phyloP scores from a whole-genome alignment of 495 filamentous ascomycete genomes.

The Lasiosphaeria miniovina region DNA sequence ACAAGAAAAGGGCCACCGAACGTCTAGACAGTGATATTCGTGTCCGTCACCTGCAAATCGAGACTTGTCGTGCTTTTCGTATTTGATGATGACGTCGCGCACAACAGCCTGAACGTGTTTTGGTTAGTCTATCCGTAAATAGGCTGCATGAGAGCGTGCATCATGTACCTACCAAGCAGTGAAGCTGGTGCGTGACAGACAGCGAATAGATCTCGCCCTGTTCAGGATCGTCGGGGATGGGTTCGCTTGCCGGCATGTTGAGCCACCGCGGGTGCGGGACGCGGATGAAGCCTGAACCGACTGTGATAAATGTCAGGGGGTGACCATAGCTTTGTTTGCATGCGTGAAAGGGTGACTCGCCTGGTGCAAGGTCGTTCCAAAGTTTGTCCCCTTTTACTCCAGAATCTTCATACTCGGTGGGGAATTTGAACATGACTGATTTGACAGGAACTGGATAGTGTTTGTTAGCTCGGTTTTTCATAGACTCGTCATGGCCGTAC shows the following conservation, averaged over 20 bases:
- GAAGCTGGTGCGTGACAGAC: constrained; percentile 30
- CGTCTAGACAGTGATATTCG: constrained; percentile 34
- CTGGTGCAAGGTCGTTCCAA: constrained; percentile 30
- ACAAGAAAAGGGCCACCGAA: constrained; percentile 10
- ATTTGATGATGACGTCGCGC: constrained; percentile 30
- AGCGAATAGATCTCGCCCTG: constrained; percentile 28
- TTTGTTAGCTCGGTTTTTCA: background rate
- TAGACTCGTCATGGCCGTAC: background rate
- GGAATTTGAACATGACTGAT: constrained; percentile 23
- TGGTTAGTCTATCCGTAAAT: background rate
- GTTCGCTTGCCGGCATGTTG: constrained; percentile 27
- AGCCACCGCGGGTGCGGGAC: constrained; percentile 25
- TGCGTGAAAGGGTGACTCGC: constrained; percentile 10
- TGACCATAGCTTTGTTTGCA: background rate
- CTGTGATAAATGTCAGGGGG: constrained; percentile 12
- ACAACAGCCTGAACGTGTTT: constrained; percentile 12
- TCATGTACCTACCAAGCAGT: constrained; percentile 19
- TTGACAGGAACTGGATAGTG: constrained; percentile 11
- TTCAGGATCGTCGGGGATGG: constrained; percentile 15
- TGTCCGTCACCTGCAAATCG: constrained; percentile 31
- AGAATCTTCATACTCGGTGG: constrained; percentile 24
- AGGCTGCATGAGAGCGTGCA: background rate
- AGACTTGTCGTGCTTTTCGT: constrained; percentile 26
- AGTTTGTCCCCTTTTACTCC: constrained; percentile 21
- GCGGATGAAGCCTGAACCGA: constrained; percentile 29